A percentile compares a stretch with the other conserved stretches of the same genome.
These are phyloP conservation scores for Acer negundo DNA, from an alignment of 345 rosid genomes.

Conservation along the genomic window DNA sequence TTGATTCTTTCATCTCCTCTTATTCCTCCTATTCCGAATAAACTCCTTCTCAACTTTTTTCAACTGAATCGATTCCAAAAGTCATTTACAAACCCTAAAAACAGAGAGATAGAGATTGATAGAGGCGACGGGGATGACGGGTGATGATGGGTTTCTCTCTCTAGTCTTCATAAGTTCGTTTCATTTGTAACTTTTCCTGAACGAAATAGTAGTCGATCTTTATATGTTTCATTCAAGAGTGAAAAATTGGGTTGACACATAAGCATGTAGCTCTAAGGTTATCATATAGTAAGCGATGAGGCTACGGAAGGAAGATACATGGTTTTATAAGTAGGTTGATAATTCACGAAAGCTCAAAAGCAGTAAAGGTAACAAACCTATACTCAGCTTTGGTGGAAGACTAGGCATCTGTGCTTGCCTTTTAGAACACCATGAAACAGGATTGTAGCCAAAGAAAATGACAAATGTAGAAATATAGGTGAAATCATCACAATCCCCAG, in stretches of 20 bases:
- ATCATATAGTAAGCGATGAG: neutral
- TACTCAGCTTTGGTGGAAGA: neutral
- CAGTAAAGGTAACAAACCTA: neutral
- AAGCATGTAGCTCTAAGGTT: slow-evolving; percentile 7
- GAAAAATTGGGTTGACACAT: neutral
- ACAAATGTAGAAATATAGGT: neutral
- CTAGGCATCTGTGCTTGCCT: neutral
- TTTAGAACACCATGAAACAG: neutral
- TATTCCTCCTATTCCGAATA: too few species aligned
- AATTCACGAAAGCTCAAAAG: neutral
- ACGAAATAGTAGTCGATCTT: neutral
- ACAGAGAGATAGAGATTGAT: too few species aligned
- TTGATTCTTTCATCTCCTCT: too few species aligned
- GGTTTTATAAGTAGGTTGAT: neutral
- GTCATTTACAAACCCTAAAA: too few species aligned
- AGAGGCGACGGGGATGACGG: too few species aligned
- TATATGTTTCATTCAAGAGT: too few species aligned
- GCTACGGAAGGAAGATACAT: neutral
- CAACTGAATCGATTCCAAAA: too few species aligned
- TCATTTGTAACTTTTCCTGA: slow-evolving; percentile 3
- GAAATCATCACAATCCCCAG: too few species aligned
- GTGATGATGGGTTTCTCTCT: too few species aligned
- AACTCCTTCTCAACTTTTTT: too few species aligned
- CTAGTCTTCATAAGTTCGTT: too few species aligned
- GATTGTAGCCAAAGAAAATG: neutral